A percentile compares a stretch with the other conserved stretches of the same genome.
These are phyloP conservation scores for Aeschynomene evenia DNA, from an alignment of 306 rosid genomes.

Conservation along the genomic window DNA sequence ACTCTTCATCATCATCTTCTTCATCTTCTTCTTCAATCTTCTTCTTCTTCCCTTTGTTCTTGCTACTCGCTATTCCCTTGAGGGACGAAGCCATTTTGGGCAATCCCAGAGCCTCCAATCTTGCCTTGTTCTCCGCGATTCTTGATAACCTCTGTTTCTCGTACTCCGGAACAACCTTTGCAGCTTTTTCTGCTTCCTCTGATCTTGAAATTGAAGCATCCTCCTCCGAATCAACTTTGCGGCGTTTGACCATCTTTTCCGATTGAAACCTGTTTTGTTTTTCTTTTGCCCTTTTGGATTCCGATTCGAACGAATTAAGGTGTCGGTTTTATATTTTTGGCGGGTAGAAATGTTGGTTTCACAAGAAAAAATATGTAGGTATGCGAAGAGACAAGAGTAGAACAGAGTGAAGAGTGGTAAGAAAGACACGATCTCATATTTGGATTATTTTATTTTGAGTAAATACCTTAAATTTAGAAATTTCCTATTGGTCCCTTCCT, in stretches of 20 bases:
- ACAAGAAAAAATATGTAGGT: no score
- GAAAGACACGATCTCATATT: no score
- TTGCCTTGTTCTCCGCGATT: conserved; percentile 75
- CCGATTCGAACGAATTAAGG: not conserved
- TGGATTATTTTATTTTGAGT: no score
- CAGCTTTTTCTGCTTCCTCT: conserved; percentile 28
- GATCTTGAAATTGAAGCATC: conserved; percentile 34
- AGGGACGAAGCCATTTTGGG: conserved; percentile 59
- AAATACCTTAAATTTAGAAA: no score
- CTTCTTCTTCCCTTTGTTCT: conserved; percentile 42
- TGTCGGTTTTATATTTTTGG: not conserved
- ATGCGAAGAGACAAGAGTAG: no score
- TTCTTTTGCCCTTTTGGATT: not conserved
- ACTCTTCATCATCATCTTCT: conserved; percentile 48
- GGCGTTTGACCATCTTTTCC: conserved; percentile 34
- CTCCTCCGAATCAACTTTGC: conserved; percentile 33
- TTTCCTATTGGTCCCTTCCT: no score
- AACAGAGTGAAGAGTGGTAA: no score
- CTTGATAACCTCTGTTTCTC: conserved; percentile 75
- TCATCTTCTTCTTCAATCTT: conserved; percentile 12
- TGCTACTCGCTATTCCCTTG: conserved; percentile 26
- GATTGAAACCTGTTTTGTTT: not conserved
- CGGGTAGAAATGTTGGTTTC: not conserved
- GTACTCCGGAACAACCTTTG: conserved; percentile 41
- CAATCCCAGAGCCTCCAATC: conserved; percentile 76